Evolutionary conservation across 257 asterid genomes (phyloP).

Genomic region (Gynochthodes officinalis): DNA sequence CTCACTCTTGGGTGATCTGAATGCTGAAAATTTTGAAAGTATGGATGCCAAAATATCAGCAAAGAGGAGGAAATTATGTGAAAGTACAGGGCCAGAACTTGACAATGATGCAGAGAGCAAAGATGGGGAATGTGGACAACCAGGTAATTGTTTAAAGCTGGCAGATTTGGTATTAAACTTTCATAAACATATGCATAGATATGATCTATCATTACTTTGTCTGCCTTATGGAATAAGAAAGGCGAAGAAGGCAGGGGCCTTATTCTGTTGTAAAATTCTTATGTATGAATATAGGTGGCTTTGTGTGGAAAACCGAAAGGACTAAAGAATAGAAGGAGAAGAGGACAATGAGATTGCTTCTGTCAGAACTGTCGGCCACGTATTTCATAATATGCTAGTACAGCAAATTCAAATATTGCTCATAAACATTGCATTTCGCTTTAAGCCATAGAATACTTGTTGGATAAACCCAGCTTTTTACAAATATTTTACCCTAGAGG

Average conservation of each 20-base stretch:
- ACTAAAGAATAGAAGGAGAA: not conserved
- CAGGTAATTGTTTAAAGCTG: slow-evolving; percentile 17
- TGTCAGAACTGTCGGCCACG: not conserved
- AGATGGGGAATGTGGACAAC: slow-evolving; percentile 10
- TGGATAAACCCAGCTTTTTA: not conserved
- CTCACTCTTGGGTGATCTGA: not conserved
- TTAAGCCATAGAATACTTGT: not conserved
- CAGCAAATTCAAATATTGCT: not conserved
- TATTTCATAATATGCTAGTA: not conserved
- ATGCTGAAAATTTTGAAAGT: slow-evolving; percentile 11
- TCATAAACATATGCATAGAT: not conserved
- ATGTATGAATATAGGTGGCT: not conserved
- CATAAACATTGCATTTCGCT: not conserved
- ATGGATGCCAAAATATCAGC: slow-evolving; percentile 14
- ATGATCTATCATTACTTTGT: not conserved
- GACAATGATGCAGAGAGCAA: slow-evolving; percentile 4
- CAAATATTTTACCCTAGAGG: too few relatives aligned
- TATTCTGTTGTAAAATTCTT: not conserved
- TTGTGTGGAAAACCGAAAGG: not conserved
- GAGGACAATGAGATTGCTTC: not conserved
- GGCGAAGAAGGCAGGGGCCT: not conserved
- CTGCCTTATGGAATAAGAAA: not conserved
- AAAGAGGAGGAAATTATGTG: slow-evolving; percentile 36
- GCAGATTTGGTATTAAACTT: too few relatives aligned
- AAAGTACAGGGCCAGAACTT: slow-evolving; percentile 7